A percentile compares a stretch with the other conserved stretches of the same genome.
phyloP scores from a whole-genome alignment of 768 basidiomycete species.

The Pleurotus salmoneostramineus region DNA sequence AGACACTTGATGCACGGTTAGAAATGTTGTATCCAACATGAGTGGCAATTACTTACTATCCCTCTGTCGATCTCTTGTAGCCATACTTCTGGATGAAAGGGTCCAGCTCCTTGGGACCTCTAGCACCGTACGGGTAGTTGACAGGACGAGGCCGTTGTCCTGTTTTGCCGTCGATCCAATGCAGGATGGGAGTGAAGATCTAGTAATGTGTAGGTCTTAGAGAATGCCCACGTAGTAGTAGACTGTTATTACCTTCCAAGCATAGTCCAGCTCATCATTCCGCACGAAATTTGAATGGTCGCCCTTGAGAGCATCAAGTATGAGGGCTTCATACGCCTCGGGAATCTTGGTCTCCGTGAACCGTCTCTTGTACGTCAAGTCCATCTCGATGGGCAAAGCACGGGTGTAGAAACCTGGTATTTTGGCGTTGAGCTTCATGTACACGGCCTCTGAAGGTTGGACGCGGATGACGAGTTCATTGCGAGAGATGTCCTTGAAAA shows the following conservation, averaged over 20 bases:
- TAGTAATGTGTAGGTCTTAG: conserved; percentile 20
- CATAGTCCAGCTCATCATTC: conserved; percentile 94
- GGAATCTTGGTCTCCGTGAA: conserved; percentile 91
- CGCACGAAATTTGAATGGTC: conserved; percentile 99
- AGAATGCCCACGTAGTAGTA: not conserved
- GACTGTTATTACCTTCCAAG: conserved; percentile 76
- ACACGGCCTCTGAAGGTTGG: conserved; percentile 94
- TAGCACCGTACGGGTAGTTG: conserved; percentile 88
- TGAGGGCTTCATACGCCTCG: conserved; percentile 94
- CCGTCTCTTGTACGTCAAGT: conserved; percentile 94
- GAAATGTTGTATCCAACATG: not conserved
- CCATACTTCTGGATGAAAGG: conserved; percentile 73
- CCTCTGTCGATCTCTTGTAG: conserved; percentile 60
- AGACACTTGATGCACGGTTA: conserved; percentile 40
- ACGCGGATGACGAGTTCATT: conserved; percentile 98
- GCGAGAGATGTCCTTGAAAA: conserved; percentile 93
- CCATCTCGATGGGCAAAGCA: conserved; percentile 95
- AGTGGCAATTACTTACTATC: conserved; percentile 60
- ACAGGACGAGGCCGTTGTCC: conserved; percentile 68
- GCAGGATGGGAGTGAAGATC: conserved; percentile 93
- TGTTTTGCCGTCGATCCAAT: conserved; percentile 87
- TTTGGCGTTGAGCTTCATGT: conserved; percentile 96
- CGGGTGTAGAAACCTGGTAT: conserved; percentile 87
- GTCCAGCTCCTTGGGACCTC: conserved; percentile 87
- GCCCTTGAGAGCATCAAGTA: conserved; percentile 94